Conservation (phyloP, 2,329 filamentous ascomycete species). For the Venturia asperata region DNA sequence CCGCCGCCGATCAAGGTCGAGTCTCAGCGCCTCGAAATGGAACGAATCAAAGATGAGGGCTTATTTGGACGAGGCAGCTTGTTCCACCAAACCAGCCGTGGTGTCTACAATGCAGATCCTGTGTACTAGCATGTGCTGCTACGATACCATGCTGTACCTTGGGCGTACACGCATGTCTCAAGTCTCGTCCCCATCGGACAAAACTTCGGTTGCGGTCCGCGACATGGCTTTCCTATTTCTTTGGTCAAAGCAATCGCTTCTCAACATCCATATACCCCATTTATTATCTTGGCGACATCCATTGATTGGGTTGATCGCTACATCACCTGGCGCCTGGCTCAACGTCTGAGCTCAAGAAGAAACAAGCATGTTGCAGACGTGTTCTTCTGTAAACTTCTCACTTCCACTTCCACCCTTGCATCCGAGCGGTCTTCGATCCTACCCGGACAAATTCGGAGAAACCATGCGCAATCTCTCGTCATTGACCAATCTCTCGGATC, state of each 20-base stretch:
- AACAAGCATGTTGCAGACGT: background rate
- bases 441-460: background rate
- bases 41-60: constrained; percentile 13
- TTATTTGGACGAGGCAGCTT: constrained; percentile 6
- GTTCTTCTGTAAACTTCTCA: background rate
- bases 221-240: background rate
- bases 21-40: constrained; percentile 11
- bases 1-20: constrained; percentile 29
- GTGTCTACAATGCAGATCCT: constrained; percentile 14
- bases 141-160: background rate
- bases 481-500: no score
- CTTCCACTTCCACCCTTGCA: background rate
- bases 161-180: background rate
- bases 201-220: background rate
- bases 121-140: background rate
- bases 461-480: no score
- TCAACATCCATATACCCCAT: background rate
- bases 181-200: background rate
- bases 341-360: background rate
- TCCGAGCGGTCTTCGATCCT: background rate
- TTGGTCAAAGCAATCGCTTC: background rate
- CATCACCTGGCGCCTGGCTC: constrained; percentile 1
- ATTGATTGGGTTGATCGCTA: background rate
- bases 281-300: background rate
- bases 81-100: constrained; percentile 10